phyloP scores from a whole-genome alignment of 225 moss, liverwort and hornwort genomes.

The Straminergon stramineum region DNA sequence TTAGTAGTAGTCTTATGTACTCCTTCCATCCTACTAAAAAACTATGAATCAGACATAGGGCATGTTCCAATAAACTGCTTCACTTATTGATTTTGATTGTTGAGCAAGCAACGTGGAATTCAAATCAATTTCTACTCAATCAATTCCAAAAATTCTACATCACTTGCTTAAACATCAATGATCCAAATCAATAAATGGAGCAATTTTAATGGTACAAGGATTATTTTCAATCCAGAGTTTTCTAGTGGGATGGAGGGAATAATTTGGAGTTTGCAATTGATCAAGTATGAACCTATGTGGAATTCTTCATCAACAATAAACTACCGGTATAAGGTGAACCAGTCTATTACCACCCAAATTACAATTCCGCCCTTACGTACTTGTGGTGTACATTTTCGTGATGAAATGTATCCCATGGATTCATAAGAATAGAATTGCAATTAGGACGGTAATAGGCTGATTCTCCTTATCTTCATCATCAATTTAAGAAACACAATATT shows the following conservation, averaged over 20 bases:
- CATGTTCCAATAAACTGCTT: accelerated
- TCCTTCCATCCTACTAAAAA: too few relatives aligned
- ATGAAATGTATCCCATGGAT: too few relatives aligned
- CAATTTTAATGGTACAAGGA: not conserved
- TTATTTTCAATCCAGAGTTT: accelerated
- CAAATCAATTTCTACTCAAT: not conserved
- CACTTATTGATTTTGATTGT: not conserved
- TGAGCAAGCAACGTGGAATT: not conserved
- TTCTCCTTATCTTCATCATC: not conserved
- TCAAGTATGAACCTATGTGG: not conserved
- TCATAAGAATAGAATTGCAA: too few relatives aligned
- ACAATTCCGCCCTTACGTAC: not conserved
- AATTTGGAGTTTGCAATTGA: not conserved
- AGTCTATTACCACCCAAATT: not conserved
- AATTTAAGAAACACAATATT: too few relatives aligned
- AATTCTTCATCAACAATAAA: not conserved
- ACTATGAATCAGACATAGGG: not conserved
- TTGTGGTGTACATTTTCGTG: not conserved
- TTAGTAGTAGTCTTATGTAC: accelerated
- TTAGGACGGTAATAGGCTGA: too few relatives aligned
- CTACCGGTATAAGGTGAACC: not conserved
- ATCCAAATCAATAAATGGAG: not conserved
- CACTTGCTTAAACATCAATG: accelerated
- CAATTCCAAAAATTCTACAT: not conserved
- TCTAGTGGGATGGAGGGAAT: accelerated